A percentile compares a stretch with the other conserved stretches of the same genome.
These are phyloP conservation scores for Glebionis coronaria DNA, from an alignment of 129 eudicot genomes.

Conservation along the genomic window DNA sequence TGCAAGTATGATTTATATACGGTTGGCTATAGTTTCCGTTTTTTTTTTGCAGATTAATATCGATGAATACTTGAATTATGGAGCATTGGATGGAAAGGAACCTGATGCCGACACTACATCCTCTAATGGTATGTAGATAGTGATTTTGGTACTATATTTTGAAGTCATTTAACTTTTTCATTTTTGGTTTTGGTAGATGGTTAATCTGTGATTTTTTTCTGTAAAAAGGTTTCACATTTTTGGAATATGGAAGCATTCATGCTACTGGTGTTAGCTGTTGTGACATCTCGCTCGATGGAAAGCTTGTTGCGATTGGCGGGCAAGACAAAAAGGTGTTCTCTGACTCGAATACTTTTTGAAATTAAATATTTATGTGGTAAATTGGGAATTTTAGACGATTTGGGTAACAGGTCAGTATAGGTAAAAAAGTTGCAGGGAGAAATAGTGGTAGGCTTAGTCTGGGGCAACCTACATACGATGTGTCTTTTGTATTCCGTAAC, in stretches of 20 bases:
- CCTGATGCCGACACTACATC: constrained; percentile 23
- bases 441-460: background rate
- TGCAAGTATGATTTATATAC: background rate
- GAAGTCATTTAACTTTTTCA: background rate
- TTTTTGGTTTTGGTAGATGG: background rate
- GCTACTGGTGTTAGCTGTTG: constrained; percentile 41
- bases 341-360: background rate
- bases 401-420: background rate
- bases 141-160: background rate
- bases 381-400: background rate
- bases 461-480: background rate
- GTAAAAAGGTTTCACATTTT: constrained; percentile 45
- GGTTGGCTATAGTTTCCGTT: background rate
- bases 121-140: constrained; percentile 34
- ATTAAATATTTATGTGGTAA: background rate
- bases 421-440: background rate
- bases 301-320: constrained; percentile 63
- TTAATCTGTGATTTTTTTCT: background rate
- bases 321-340: constrained; percentile 50
- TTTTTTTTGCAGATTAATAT: constrained; percentile 50
- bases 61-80: constrained; percentile 43
- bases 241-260: constrained; percentile 44
- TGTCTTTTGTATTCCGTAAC: background rate
- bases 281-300: constrained; percentile 56
- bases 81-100: constrained; percentile 47